These are phyloP conservation scores for Vitellaria paradoxa DNA, from an alignment of 179 eudicot species.

Conservation along the genomic window DNA sequence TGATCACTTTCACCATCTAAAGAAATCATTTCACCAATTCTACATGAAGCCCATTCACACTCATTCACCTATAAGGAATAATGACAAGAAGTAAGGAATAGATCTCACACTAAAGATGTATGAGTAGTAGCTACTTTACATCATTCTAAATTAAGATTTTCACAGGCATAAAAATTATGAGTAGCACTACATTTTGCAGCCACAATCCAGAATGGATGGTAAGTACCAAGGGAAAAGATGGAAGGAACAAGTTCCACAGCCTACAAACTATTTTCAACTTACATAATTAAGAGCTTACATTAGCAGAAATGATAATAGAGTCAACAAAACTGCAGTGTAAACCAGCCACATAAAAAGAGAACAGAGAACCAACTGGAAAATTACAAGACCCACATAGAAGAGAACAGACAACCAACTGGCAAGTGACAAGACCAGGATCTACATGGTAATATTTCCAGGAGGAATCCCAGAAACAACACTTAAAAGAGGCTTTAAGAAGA, in stretches of 20 bases:
- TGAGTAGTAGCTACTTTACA: not conserved
- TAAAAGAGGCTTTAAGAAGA: not conserved
- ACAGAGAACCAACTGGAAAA: too few species aligned
- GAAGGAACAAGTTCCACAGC: not conserved
- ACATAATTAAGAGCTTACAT: not conserved
- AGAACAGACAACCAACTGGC: too few species aligned
- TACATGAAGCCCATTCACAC: slow-evolving; percentile 60
- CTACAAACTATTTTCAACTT: not conserved
- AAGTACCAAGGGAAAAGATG: not conserved
- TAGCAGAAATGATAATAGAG: not conserved
- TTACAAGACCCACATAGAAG: too few species aligned
- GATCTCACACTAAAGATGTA: not conserved
- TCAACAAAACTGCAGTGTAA: not conserved
- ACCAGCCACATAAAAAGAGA: too few species aligned
- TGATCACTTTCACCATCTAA: slow-evolving; percentile 73
- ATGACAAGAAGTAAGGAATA: not conserved
- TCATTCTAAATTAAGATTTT: not conserved
- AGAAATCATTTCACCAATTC: slow-evolving; percentile 77
- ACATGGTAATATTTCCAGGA: not conserved
- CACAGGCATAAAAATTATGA: not conserved
- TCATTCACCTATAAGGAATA: slow-evolving; percentile 55
- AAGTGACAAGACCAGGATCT: not conserved
- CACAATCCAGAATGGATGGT: not conserved
- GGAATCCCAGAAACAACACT: not conserved
- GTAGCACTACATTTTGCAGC: not conserved